Conservation (phyloP, 306 rosid species). For the Canavalia ensiformis region DNA sequence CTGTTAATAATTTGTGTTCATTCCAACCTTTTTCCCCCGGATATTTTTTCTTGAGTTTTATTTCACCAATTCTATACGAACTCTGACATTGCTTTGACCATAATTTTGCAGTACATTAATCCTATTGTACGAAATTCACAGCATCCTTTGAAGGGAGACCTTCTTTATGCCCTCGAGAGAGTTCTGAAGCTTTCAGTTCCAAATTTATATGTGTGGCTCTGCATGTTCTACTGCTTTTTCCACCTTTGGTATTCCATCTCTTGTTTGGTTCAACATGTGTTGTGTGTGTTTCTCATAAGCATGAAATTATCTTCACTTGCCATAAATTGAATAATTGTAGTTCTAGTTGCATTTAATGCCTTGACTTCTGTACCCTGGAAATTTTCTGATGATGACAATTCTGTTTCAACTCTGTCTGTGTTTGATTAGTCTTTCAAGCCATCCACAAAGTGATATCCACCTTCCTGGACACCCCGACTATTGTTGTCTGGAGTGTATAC, state of each 20-base stretch:
- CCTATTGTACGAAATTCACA: conserved; percentile 93
- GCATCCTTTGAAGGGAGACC: conserved; percentile 93
- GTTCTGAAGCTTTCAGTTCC: conserved; percentile 98
- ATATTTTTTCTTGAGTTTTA: conserved; percentile 30
- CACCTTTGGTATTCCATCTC: conserved; percentile 79
- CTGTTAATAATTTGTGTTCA: conserved; percentile 31
- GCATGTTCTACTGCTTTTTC: conserved; percentile 98
- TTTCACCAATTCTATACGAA: conserved; percentile 11
- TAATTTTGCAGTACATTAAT: conserved; percentile 88
- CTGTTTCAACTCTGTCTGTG: background rate
- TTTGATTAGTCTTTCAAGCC: conserved; percentile 30
- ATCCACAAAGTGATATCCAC: conserved; percentile 36
- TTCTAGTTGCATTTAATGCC: conserved; percentile 29
- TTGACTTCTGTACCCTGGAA: conserved; percentile 23
- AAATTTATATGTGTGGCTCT: conserved; percentile 97
- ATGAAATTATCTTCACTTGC: conserved; percentile 32
- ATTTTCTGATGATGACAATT: conserved; percentile 8
- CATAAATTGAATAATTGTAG: conserved; percentile 29
- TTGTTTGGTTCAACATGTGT: conserved; percentile 28
- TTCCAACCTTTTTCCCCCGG: conserved; percentile 19
- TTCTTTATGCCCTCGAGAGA: conserved; percentile 88
- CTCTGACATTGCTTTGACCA: conserved; percentile 48
- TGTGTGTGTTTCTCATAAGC: conserved; percentile 11
- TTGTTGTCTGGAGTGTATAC: background rate
- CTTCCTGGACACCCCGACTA: background rate